Evolutionary conservation across 2,329 filamentous ascomycete genomes (phyloP).

Genomic region (Calycina herbarum): DNA sequence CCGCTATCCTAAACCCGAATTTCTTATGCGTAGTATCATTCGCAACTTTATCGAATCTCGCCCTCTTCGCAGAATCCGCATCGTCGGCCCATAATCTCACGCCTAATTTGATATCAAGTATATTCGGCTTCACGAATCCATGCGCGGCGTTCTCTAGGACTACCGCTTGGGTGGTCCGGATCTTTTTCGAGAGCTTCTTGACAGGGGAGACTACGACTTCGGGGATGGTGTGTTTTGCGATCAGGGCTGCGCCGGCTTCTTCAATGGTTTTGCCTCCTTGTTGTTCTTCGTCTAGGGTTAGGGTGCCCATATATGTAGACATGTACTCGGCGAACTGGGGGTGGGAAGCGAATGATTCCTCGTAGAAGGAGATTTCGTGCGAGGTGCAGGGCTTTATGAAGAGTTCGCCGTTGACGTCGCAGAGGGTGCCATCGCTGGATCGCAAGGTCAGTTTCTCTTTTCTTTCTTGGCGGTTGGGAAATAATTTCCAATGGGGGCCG

Average conservation of each 20-base stretch:
- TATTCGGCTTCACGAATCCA: conserved; percentile 82
- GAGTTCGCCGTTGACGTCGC: conserved; percentile 76
- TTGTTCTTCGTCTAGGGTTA: conserved; percentile 63
- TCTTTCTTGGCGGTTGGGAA: background rate
- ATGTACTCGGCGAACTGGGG: conserved; percentile 77
- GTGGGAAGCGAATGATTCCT: conserved; percentile 62
- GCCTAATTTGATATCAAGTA: conserved; percentile 91
- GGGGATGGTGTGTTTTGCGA: conserved; percentile 33
- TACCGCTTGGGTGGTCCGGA: conserved; percentile 76
- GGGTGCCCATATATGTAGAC: conserved; percentile 79
- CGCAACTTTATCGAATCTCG: conserved; percentile 60
- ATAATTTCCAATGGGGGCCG: background rate
- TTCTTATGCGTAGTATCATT: conserved; percentile 59
- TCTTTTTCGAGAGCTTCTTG: conserved; percentile 41
- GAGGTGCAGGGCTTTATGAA: conserved; percentile 93
- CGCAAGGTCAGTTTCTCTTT: conserved; percentile 25
- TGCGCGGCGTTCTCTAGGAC: conserved; percentile 82
- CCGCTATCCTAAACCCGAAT: conserved; percentile 63
- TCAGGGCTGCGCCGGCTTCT: conserved; percentile 45
- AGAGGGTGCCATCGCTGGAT: conserved; percentile 81
- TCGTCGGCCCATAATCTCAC: conserved; percentile 81
- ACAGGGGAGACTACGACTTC: conserved; percentile 25
- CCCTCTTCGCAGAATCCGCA: conserved; percentile 58
- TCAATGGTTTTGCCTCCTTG: conserved; percentile 49
- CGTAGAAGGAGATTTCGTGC: conserved; percentile 87